A percentile compares a stretch with the other conserved stretches of the same genome.
Conservation (phyloP, 257 asterid genomes). For the Lithospermum erythrorhizon region DNA sequence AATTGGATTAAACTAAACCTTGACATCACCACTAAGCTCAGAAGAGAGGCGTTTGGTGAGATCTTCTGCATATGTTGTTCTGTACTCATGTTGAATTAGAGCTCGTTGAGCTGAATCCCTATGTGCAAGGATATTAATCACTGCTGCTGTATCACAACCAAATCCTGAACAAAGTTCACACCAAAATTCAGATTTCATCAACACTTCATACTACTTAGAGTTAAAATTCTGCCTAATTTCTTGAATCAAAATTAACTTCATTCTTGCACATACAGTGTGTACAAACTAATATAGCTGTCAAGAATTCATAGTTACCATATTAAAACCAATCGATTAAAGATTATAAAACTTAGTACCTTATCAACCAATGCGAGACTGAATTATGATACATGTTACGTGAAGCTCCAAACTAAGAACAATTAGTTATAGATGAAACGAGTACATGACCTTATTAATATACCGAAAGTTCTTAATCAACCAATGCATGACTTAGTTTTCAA, state of each 20-base stretch:
- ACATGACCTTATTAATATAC: too few relatives aligned
- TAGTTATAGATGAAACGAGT: too few relatives aligned
- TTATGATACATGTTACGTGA: too few relatives aligned
- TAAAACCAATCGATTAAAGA: too few relatives aligned
- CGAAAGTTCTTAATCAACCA: too few relatives aligned
- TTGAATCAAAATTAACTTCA: neutral
- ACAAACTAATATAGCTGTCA: too few relatives aligned
- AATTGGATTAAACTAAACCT: slow-evolving; percentile 30
- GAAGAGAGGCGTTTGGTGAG: slow-evolving; percentile 61
- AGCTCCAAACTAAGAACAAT: too few relatives aligned
- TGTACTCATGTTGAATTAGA: slow-evolving; percentile 73
- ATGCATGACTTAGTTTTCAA: too few relatives aligned
- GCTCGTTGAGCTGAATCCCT: slow-evolving; percentile 79
- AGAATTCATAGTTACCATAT: too few relatives aligned
- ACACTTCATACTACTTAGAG: neutral
- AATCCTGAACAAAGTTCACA: slow-evolving; percentile 36
- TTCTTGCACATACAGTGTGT: neutral
- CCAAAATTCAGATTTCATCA: slow-evolving; percentile 1
- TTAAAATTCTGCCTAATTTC: too few relatives aligned
- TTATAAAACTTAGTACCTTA: too few relatives aligned
- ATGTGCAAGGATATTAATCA: slow-evolving; percentile 74
- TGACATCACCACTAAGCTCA: slow-evolving; percentile 69
- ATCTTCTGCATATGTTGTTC: slow-evolving; percentile 51
- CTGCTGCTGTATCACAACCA: slow-evolving; percentile 81
- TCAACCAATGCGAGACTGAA: too few relatives aligned